phyloP scores from a whole-genome alignment of 2,329 filamentous ascomycete species.

The Ceratocystiopsis brevicomis region DNA sequence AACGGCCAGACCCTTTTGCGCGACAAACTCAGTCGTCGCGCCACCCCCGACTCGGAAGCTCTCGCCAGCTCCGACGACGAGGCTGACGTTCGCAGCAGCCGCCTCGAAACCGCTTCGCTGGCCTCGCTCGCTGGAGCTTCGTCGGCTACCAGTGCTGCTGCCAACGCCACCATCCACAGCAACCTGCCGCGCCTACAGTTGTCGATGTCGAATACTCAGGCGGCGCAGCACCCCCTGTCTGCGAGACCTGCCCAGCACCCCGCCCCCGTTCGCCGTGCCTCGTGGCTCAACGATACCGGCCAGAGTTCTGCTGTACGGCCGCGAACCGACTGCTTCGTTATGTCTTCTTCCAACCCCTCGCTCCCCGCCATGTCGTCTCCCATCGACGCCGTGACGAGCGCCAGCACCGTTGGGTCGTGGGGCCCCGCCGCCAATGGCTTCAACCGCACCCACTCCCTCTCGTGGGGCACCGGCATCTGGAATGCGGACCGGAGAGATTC shows the following conservation, averaged over 20 bases:
- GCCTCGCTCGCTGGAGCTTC: background rate
- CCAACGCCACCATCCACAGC: slow-evolving; percentile 12
- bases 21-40: slow-evolving; percentile 64
- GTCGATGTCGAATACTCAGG: no score
- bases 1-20: slow-evolving; percentile 46
- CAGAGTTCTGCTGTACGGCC: slow-evolving; percentile 40
- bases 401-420: slow-evolving; percentile 23
- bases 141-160: background rate
- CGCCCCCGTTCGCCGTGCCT: slow-evolving; percentile 53
- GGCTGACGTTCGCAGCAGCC: slow-evolving; percentile 41
- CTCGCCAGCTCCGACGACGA: slow-evolving; percentile 92
- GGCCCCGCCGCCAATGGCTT: slow-evolving; percentile 24
- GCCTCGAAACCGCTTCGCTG: slow-evolving; percentile 21
- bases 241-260: slow-evolving; percentile 21
- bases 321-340: slow-evolving; percentile 60
- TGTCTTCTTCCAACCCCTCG: slow-evolving; percentile 48
- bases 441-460: slow-evolving; percentile 33
- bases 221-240: slow-evolving; percentile 22
- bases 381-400: slow-evolving; percentile 32
- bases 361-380: slow-evolving; percentile 59
- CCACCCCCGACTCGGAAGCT: slow-evolving; percentile 86
- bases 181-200: background rate
- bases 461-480: slow-evolving; percentile 73
- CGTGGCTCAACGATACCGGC: slow-evolving; percentile 71
- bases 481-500: slow-evolving; percentile 62